These are phyloP conservation scores for Solanum corneliomulleri DNA, from an alignment of 257 asterid species.

Conservation along the genomic window DNA sequence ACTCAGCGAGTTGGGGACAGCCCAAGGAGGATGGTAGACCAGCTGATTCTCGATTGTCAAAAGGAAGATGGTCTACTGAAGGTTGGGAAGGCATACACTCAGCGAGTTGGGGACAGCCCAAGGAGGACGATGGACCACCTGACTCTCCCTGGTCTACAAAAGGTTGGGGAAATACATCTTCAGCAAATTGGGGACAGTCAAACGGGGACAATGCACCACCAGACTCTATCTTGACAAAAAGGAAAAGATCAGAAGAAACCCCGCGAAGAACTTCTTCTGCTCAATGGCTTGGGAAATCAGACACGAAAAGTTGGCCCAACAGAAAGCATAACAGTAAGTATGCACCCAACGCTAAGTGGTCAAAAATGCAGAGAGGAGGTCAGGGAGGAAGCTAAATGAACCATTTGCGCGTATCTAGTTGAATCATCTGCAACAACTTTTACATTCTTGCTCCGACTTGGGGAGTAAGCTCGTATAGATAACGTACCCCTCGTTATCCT, in stretches of 20 bases:
- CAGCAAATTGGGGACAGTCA: background rate
- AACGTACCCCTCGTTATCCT: background rate
- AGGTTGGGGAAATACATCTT: background rate
- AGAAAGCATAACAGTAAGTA: background rate
- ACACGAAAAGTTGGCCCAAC: background rate
- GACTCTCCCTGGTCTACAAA: background rate
- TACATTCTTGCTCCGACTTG: background rate
- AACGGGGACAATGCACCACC: background rate
- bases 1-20: background rate
- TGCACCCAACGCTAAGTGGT: background rate
- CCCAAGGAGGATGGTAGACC: background rate
- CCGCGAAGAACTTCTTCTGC: background rate
- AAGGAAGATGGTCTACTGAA: background rate
- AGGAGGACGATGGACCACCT: background rate
- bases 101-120: background rate
- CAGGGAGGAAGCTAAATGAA: background rate
- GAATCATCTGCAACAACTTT: background rate
- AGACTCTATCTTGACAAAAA: background rate
- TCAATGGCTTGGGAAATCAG: background rate
- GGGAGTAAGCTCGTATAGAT: background rate
- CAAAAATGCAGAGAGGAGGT: background rate
- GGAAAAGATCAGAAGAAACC: background rate
- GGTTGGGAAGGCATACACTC: background rate
- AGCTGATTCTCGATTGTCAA: background rate
- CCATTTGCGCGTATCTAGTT: background rate